A percentile compares a stretch with the other conserved stretches of the same genome.
phyloP scores from a whole-genome alignment of 495 filamentous ascomycete species.

The Neurospora sp. region DNA sequence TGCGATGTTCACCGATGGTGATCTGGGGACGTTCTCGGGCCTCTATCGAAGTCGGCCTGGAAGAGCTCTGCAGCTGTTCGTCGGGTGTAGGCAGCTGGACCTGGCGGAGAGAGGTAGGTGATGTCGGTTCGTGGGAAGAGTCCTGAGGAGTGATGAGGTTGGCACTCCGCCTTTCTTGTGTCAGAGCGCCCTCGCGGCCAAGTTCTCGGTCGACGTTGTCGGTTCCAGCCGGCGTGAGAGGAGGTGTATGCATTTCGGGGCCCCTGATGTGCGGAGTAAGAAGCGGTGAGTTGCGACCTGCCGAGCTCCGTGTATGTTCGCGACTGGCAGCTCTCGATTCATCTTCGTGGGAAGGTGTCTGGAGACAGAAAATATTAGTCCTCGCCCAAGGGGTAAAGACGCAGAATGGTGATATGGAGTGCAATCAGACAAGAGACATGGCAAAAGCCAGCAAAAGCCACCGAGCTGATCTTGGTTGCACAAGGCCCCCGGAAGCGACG shows the following conservation, averaged over 20 bases:
- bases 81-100: conserved; percentile 6
- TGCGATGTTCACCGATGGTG: conserved; percentile 39
- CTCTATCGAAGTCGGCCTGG: conserved; percentile 31
- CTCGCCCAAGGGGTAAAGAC: not conserved
- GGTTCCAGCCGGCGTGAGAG: conserved; percentile 77
- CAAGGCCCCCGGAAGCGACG: not conserved
- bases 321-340: conserved; percentile 25
- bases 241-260: conserved; percentile 73
- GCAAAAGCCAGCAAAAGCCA: not conserved
- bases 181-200: conserved; percentile 16
- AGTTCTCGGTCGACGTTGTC: conserved; percentile 22
- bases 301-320: conserved; percentile 24
- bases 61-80: conserved; percentile 17
- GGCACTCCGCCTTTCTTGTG: conserved; percentile 33
- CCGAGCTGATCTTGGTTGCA: not conserved
- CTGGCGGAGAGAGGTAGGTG: conserved; percentile 16
- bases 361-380: conserved; percentile 1
- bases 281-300: conserved; percentile 32
- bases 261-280: conserved; percentile 32
- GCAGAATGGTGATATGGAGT: not conserved
- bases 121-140: conserved; percentile 31
- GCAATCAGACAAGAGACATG: not conserved
- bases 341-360: conserved; percentile 38
- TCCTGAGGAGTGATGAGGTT: conserved; percentile 51
- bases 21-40: conserved; percentile 23